Percentiles rank a stretch among this genome's conserved stretches.
Evolutionary conservation across 108 stramenopile species (phyloP).

Genomic region (Ochromonas danica): DNA sequence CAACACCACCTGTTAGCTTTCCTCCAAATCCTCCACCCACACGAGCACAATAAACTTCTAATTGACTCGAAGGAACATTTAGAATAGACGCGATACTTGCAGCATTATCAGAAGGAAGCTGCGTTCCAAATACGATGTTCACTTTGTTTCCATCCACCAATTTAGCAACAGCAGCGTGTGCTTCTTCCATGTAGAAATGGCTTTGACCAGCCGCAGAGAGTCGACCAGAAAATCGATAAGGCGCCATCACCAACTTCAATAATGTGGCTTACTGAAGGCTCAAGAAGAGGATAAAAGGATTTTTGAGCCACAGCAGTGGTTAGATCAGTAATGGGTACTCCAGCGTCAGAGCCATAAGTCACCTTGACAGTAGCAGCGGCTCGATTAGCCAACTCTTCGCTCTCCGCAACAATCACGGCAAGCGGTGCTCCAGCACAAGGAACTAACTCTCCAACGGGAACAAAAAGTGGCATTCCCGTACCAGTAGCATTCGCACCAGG

Average conservation of each 20-base stretch:
- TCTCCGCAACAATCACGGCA: constrained; percentile 34
- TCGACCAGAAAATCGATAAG: constrained; percentile 14
- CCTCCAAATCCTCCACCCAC: constrained; percentile 48
- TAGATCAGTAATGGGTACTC: not conserved
- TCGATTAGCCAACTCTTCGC: constrained; percentile 18
- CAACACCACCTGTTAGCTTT: constrained; percentile 39
- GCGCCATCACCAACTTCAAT: not conserved
- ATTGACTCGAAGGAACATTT: constrained; percentile 7
- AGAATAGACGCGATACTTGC: constrained; percentile 31
- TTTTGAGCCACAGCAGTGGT: not conserved
- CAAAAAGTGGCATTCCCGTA: not conserved
- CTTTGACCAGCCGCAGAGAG: constrained; percentile 35
- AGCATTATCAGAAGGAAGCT: constrained; percentile 24
- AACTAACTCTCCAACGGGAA: constrained; percentile 8
- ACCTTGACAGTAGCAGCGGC: constrained; percentile 38
- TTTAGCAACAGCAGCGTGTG: constrained; percentile 34
- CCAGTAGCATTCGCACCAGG: constrained; percentile 27
- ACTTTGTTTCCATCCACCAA: constrained; percentile 38
- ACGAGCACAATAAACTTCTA: constrained; percentile 29
- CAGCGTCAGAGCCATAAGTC: constrained; percentile 4
- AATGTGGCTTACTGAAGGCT: constrained; percentile 25
- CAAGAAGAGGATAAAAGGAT: constrained; percentile 3
- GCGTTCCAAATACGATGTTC: constrained; percentile 29
- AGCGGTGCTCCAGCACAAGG: constrained; percentile 19
- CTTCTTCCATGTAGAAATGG: constrained; percentile 48